These are phyloP conservation scores for Striga asiatica DNA, from an alignment of 257 asterid genomes.

Conservation along the genomic window DNA sequence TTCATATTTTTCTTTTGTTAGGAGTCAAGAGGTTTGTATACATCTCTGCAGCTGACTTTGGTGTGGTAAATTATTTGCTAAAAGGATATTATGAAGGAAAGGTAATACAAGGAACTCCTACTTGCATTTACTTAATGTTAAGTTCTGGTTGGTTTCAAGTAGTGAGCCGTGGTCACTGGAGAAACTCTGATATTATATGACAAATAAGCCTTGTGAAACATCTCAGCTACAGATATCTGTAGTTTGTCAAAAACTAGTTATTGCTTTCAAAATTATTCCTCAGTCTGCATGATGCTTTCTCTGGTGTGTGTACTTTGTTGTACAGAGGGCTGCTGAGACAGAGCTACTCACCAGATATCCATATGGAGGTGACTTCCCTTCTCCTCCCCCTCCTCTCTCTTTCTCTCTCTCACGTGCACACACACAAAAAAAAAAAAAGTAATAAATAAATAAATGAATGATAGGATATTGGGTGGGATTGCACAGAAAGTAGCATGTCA, in stretches of 20 bases:
- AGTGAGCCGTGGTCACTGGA: not conserved
- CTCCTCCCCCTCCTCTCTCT: not conserved
- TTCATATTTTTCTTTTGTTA: conserved; percentile 12
- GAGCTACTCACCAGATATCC: conserved; percentile 79
- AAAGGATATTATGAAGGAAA: conserved; percentile 74
- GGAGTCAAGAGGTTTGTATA: conserved; percentile 74
- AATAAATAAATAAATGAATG: no score
- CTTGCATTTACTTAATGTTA: conserved; percentile 5
- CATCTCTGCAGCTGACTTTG: conserved; percentile 84
- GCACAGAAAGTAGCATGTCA: no score
- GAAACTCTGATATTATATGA: not conserved
- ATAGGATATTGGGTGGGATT: no score
- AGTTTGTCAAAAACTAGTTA: not conserved
- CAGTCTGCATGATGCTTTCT: no score
- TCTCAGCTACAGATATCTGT: not conserved
- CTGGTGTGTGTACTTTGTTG: conserved; percentile 8
- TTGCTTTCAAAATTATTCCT: not conserved
- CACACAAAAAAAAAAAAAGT: not conserved
- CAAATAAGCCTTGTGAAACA: not conserved
- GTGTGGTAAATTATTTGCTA: conserved; percentile 50
- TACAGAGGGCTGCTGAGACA: conserved; percentile 95
- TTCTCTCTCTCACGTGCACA: not conserved
- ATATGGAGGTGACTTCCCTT: conserved; percentile 63
- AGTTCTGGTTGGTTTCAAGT: not conserved
- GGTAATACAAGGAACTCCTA: conserved; percentile 28